Base-by-base conservation (phyloP, 495 filamentous ascomycete species). In the Aeminium ludgeri region DNA sequence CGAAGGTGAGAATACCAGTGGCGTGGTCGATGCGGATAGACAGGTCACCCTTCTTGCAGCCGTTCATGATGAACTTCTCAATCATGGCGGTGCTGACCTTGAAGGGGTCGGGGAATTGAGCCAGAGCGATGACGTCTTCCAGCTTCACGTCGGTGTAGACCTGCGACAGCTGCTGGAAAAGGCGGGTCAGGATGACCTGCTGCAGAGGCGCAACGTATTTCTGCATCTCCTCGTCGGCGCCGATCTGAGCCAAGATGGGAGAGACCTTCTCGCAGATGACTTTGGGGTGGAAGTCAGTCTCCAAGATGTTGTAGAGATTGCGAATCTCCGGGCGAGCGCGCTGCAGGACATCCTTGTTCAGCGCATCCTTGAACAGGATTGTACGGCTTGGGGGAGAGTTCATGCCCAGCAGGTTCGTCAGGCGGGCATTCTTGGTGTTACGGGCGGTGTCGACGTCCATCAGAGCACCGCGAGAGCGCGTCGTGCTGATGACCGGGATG, bases 61-160 rank as follows among this genome's bases (percentile, higher is more conserved):
- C 89, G 63, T 97, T 97, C 89, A 97, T 97, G 70, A 97, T 95
- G 71, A 97, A 97, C 66, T 97, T 97, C 66, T 97, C 89, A 44
- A 97, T 93, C 46, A 82, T 92, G 49, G 74, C 77, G 30, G 81
- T 78, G 47, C 71, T 80, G 49, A 96, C 85, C 65, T 94, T 80
- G 74, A 91, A 96, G 18, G 89, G 87, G 52, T 92, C 86, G 20
- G 89, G 89, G 69, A 97, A 97, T 58, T 89, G 74, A 42, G 89
- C 89, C 23, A 96, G 78, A 53, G 84, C 76, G 54, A 94, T 79
- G 25, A 97, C 87, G 54, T 94, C 94, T 48, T 76, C 75, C 34
- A 97, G 77, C 61, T 94, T 82, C 36, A 97, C 87, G 38, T 87
- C 93, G 62, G 96, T 91, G 65, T 97, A 97, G 39, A 97, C 89